These are phyloP conservation scores for Cryptococcus sp. DNA, from an alignment of 1,284 basidiomycete genomes.

Conservation along the genomic window DNA sequence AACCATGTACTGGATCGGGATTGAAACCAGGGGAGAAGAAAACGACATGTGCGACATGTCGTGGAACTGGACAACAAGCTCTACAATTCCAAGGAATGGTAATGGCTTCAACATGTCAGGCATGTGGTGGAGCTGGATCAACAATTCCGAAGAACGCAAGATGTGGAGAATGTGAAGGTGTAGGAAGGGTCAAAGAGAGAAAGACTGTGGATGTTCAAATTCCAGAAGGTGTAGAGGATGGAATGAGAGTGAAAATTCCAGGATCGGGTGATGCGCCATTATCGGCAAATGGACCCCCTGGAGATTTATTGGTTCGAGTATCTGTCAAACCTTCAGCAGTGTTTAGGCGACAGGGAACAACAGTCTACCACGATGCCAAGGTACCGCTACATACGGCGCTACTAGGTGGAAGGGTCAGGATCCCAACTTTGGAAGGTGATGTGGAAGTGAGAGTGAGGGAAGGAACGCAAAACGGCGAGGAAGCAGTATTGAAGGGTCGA, in stretches of 20 bases:
- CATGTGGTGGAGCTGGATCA: slow-evolving; percentile 79
- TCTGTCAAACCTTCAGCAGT: slow-evolving; percentile 75
- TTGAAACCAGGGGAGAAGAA: slow-evolving; percentile 83
- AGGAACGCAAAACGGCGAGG: slow-evolving; percentile 95
- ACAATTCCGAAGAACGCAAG: slow-evolving; percentile 72
- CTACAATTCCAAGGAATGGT: slow-evolving; percentile 96
- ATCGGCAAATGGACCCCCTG: slow-evolving; percentile 66
- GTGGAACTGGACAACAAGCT: slow-evolving; percentile 81
- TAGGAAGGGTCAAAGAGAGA: slow-evolving; percentile 79
- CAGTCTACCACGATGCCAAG: slow-evolving; percentile 84
- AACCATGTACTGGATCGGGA: slow-evolving; percentile 79
- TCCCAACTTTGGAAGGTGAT: slow-evolving; percentile 93
- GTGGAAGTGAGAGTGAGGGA: slow-evolving; percentile 90
- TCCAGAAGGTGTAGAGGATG: slow-evolving; percentile 92
- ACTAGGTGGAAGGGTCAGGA: slow-evolving; percentile 83
- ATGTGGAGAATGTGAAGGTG: slow-evolving; percentile 77
- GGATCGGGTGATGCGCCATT: slow-evolving; percentile 82
- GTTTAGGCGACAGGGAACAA: slow-evolving; percentile 87
- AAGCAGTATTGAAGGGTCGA: slow-evolving; percentile 87
- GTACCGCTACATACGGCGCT: slow-evolving; percentile 91
- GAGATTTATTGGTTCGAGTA: slow-evolving; percentile 85
- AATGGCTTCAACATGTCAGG: slow-evolving; percentile 87
- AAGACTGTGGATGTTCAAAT: slow-evolving; percentile 80
- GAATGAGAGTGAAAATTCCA: slow-evolving; percentile 84
- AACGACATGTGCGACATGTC: slow-evolving; percentile 72